Base-by-base conservation (phyloP, 2,329 filamentous ascomycete genomes). In the Calonectria hongkongensis region DNA sequence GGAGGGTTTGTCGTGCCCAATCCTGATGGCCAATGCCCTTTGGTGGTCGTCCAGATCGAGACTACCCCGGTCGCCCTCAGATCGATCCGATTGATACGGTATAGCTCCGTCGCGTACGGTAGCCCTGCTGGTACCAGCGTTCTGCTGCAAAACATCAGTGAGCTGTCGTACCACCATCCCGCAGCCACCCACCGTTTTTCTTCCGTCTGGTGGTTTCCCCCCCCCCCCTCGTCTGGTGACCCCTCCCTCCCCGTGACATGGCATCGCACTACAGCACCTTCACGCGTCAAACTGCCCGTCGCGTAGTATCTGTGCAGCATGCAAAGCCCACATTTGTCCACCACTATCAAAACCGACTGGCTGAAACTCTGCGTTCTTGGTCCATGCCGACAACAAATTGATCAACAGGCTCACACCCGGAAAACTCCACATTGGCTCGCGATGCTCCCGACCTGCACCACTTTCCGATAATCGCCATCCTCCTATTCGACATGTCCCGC, bases 401-500 rank as follows among this genome's bases (percentile, higher is more conserved):
- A 58, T 54, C 36, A n/a, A 16, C n/a, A 36, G 16, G 15, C 21
- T 41, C 54, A 12, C 48, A 18, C 15, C 9, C 41, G n/a, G 27
- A 56, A 58, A 25, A 41, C 58, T 68, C 70, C 65, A 56, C 65
- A 43, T 16, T 33, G 25, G 9, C 45, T 54, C 70, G 70, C 72
- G 71, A 73, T 74, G 70, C 68, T 48, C 54, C 63, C n/a, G 25
- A 39, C 66, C 36, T 65, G 71, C 63, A 74, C 30, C 21, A 65
- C 65, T 27, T 18, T 21, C 18, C 36, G 30, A 28, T 71, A 54
- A 76, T 64, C 58, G 68, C 25, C 63, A 16, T 56, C 50, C 41
- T 68, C 25, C 41, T 27, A 73, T 62, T 54, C 54, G 41, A 30
- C 56, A 85, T 85, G 84, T 81, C 84, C 25, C 82, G 81, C 45